Conservation (phyloP, 805 yeast genomes). For the Wickerhamiella sorbophila region DNA sequence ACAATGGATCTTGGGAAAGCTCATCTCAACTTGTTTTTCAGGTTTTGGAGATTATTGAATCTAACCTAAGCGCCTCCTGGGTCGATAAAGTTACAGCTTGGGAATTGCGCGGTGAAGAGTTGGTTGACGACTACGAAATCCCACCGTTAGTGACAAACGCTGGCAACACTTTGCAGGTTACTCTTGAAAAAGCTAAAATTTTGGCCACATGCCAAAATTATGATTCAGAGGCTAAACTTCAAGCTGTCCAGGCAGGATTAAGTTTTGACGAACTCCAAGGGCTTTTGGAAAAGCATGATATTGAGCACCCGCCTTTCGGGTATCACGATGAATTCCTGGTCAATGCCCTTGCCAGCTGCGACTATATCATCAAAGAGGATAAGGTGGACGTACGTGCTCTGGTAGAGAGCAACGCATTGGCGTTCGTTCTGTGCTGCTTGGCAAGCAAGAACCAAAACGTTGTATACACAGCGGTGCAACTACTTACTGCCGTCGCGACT, state of each 20-base stretch:
- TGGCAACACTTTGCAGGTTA: conserved; percentile 9
- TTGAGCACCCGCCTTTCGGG: conserved; percentile 5
- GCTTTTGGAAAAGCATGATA: conserved; percentile 5
- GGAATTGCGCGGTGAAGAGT: conserved; percentile 42
- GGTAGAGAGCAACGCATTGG: conserved; percentile 42
- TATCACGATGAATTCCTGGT: conserved; percentile 63
- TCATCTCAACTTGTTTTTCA: conserved; percentile 50
- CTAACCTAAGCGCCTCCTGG: conserved; percentile 42
- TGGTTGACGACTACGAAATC: conserved; percentile 31
- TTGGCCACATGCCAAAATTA: conserved; percentile 10
- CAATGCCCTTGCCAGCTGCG: conserved; percentile 27
- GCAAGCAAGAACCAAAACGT: conserved; percentile 18
- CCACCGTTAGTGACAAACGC: conserved; percentile 12
- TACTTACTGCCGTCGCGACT: conserved; percentile 30
- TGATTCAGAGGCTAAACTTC: conserved; percentile 17
- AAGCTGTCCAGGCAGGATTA: not conserved
- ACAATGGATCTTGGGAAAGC: conserved; percentile 46
- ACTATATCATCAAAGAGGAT: conserved; percentile 17
- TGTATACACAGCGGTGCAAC: conserved; percentile 29
- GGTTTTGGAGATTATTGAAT: conserved; percentile 45
- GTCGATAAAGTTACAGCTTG: conserved; percentile 45
- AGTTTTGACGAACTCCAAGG: conserved; percentile 1
- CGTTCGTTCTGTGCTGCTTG: conserved; percentile 29
- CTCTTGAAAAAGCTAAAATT: conserved; percentile 15
- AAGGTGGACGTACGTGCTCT: conserved; percentile 41